Base-by-base conservation (phyloP, 192 early-diverging fungal species). In the Chytriomyces hyalinus region DNA sequence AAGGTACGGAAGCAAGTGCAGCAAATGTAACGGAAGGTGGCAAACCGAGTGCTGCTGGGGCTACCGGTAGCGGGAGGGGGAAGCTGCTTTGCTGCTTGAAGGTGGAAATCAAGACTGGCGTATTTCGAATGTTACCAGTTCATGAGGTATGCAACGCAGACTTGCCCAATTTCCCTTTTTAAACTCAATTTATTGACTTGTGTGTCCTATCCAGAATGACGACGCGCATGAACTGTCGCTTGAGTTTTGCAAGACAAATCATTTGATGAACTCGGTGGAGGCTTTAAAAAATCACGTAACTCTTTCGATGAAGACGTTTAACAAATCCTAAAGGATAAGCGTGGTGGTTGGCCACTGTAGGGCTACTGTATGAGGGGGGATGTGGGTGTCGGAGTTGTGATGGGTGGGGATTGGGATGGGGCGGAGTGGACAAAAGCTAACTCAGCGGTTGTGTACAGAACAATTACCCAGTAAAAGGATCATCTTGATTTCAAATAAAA, bases 31-130 rank as follows among this genome's bases (percentile, higher is more conserved):
- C 36, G 4, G 36, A 36, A 36, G 36, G 36, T 36, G 53, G 53
- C 2, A 20, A 13, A 20, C 20, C 53, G 53, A 57, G 53, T 57
- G 20, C 15, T 20, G 20, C 53, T 65, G 63, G 17, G 11, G 63
- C 63, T 13, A 43, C 13, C 24, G 36, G 63, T 28, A 26, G 63
- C 15, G 36, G 8, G 36, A 65, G 75, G n/a, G 80, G 79, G 11
- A 79, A 69, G 62, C 49, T 85, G 57, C 48, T 85, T 46, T 85
- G 84, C 65, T 79, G 84, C 26, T 64, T 85, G 26, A 85, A 85
- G 74, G 77, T 85, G 24, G 84, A 85, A 63, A 81, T 81, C 51
- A 77, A 80, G 70, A 82, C 79, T n/a, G 84, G 84, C 5, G 77
- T 80, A 36, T 85, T 80, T 50, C 75, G 77, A 47, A 85, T 85